Conservation (phyloP, 78 protist genomes). For the Mastigamoeba balamuthi region DNA sequence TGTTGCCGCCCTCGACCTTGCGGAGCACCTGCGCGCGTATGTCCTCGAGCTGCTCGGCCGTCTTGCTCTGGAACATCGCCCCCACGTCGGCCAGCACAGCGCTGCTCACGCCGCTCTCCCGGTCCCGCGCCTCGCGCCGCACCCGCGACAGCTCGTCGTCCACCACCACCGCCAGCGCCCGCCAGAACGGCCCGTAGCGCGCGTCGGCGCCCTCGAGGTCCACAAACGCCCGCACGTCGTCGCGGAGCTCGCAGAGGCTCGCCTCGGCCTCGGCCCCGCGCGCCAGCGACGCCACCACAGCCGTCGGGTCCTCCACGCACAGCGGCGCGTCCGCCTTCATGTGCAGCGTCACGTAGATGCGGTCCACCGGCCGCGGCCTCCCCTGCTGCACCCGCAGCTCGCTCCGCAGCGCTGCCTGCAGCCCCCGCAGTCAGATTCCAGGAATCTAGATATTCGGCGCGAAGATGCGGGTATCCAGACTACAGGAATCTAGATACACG, state of each 20-base stretch:
- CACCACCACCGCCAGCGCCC: neutral
- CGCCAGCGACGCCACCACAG: neutral
- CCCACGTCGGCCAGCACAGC: neutral
- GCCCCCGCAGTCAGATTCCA: no score
- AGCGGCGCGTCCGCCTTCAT: neutral
- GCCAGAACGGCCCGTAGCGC: conserved; percentile 24
- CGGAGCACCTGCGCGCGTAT: conserved; percentile 19
- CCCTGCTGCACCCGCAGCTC: conserved; percentile 12
- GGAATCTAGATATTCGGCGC: no score
- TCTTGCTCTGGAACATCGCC: conserved; percentile 32
- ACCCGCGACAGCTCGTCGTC: neutral
- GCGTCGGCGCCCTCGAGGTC: conserved; percentile 26
- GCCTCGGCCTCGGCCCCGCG: neutral
- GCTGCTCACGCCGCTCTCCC: neutral
- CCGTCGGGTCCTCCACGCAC: neutral
- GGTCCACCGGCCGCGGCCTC: conserved; percentile 36
- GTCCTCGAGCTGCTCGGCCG: conserved; percentile 23
- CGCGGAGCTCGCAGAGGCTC: neutral
- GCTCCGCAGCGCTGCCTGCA: no score
- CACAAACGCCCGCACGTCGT: conserved; percentile 13
- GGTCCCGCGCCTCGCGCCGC: neutral
- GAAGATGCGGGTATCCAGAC: no score
- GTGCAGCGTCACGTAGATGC: conserved; percentile 11
- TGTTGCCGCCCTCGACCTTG: conserved; percentile 11
- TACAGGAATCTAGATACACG: no score